These are phyloP conservation scores for Porcisia deanei DNA, from an alignment of 208 protist genomes.

Conservation along the genomic window DNA sequence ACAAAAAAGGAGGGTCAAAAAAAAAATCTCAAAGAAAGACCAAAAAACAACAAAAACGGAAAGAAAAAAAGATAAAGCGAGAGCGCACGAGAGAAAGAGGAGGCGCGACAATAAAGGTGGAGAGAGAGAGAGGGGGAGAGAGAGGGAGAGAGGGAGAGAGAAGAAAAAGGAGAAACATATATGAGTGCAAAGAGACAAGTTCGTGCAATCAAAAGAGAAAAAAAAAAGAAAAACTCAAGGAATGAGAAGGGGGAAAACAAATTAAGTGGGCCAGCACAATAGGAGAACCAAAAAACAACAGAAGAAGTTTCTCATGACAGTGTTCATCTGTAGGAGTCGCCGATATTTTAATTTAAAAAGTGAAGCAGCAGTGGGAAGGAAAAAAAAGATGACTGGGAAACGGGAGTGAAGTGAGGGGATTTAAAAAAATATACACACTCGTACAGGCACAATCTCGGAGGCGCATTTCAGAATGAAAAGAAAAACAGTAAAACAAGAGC, in stretches of 20 bases:
- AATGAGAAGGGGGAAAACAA: neutral
- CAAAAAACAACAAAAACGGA: neutral
- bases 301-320: too few species aligned
- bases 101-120: too few species aligned
- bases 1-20: neutral
- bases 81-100: too few species aligned
- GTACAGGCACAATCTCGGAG: too few species aligned
- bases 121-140: neutral
- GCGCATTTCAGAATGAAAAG: too few species aligned
- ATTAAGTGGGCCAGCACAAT: too few species aligned
- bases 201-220: slow-evolving; percentile 2
- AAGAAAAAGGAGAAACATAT: neutral
- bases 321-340: too few species aligned
- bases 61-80: neutral
- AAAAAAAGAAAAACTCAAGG: neutral
- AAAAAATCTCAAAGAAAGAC: neutral
- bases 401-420: too few species aligned
- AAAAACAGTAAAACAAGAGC: too few species aligned
- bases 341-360: too few species aligned
- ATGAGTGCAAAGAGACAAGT: neutral
- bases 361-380: slow-evolving; percentile 5
- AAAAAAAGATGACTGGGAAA: neutral
- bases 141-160: neutral
- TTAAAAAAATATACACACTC: too few species aligned
- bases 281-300: too few species aligned